Percentiles rank a stretch among this genome's conserved stretches.
phyloP scores from a whole-genome alignment of 306 rosid species.

The Phaseolus lunatus region DNA sequence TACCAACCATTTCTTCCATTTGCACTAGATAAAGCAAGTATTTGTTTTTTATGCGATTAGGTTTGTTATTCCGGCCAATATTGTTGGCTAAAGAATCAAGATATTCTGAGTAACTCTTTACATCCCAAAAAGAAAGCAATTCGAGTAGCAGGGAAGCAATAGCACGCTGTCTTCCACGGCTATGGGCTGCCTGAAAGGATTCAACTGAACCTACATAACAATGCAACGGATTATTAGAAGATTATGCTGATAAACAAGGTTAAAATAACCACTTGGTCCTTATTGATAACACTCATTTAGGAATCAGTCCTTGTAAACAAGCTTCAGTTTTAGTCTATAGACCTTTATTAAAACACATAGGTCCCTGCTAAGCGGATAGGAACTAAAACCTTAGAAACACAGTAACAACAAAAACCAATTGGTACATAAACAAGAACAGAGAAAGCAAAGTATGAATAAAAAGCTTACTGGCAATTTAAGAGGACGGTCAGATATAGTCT shows the following conservation, averaged over 20 bases:
- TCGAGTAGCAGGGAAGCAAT: slow-evolving; percentile 89
- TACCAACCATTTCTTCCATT: not conserved
- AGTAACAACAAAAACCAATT: not conserved
- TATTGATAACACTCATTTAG: not conserved
- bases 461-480: slow-evolving; percentile 68
- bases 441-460: not conserved
- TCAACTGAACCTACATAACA: slow-evolving; percentile 78
- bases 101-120: slow-evolving; percentile 44
- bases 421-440: not conserved
- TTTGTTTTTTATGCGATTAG: slow-evolving; percentile 4
- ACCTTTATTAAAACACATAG: not conserved
- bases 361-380: not conserved
- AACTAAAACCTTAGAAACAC: not conserved
- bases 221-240: slow-evolving; percentile 1
- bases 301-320: not conserved
- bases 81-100: not conserved
- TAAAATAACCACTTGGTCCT: not conserved
- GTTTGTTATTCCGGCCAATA: not conserved
- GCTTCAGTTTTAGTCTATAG: not conserved
- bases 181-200: slow-evolving; percentile 91
- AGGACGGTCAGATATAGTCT: slow-evolving; percentile 58
- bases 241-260: not conserved
- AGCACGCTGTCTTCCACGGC: slow-evolving; percentile 75
- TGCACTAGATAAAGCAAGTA: not conserved
- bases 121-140: slow-evolving; percentile 84